Evolutionary conservation across 257 asterid species (phyloP).

Genomic region (Thymus mandschuricus): DNA sequence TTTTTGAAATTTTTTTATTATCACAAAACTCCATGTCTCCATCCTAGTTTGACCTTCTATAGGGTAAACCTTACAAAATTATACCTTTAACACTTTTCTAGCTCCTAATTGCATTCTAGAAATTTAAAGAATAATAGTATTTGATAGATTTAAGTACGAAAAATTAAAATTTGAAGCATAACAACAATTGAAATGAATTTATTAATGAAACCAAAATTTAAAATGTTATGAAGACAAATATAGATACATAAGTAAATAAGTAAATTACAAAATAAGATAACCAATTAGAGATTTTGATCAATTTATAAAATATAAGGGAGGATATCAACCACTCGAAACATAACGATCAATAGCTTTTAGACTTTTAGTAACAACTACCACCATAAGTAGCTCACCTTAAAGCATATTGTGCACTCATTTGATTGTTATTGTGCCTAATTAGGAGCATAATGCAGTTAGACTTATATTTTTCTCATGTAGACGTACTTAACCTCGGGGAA

Average conservation of each 20-base stretch:
- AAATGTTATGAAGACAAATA: not conserved
- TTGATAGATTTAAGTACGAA: no score
- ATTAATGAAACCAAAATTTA: not conserved
- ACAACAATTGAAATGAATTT: not conserved
- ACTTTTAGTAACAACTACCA: not conserved
- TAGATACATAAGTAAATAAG: not conserved
- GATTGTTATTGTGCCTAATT: not conserved
- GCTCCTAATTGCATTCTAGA: not conserved
- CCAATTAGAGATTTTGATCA: not conserved
- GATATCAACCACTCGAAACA: not conserved
- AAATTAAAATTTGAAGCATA: not conserved
- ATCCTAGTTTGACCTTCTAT: not conserved
- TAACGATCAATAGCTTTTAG: slow-evolving; percentile 5
- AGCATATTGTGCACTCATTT: not conserved
- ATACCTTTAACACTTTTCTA: not conserved
- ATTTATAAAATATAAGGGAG: not conserved
- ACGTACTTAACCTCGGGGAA: not conserved
- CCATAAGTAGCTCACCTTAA: not conserved
- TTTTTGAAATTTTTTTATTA: no score
- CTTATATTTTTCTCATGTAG: not conserved
- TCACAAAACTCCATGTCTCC: no score
- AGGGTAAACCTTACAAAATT: not conserved
- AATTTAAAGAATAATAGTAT: not conserved
- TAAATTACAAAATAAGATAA: not conserved
- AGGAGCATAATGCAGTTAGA: not conserved